Percentiles rank a stretch among this genome's conserved stretches.
phyloP scores from a whole-genome alignment of 139 green algal species.

The Coccomyxa sp. region DNA sequence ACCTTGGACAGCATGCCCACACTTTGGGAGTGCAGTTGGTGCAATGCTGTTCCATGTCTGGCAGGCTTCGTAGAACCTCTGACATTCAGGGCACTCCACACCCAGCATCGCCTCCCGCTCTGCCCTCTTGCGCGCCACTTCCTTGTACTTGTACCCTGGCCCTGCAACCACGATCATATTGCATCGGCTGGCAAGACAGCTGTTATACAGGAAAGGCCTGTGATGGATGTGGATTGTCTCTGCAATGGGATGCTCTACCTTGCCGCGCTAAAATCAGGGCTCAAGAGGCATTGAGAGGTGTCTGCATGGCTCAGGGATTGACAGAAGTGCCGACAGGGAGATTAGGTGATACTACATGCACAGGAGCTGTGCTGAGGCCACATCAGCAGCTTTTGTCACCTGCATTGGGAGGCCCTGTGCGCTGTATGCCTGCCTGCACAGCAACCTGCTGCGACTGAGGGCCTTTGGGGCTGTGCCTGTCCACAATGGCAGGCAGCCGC shows the following conservation, averaged over 20 bases:
- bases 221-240: background rate
- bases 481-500: background rate
- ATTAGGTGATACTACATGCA: background rate
- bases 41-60: conserved; percentile 25
- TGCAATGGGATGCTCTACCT: background rate
- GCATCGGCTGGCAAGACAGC: background rate
- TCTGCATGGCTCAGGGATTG: background rate
- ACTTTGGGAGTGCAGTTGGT: background rate
- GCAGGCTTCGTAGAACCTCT: conserved; percentile 38
- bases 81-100: conserved; percentile 39
- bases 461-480: too few relatives aligned
- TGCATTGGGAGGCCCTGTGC: background rate
- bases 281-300: background rate
- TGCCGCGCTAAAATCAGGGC: background rate
- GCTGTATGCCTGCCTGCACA: background rate
- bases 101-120: conserved; percentile 39
- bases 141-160: conserved; percentile 40
- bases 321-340: background rate
- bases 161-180: background rate
- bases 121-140: conserved; percentile 37
- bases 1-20: conserved; percentile 7
- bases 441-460: background rate
- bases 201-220: background rate
- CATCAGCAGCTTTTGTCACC: background rate
- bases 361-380: background rate